Percentiles rank a stretch among this genome's conserved stretches.
Conservation (phyloP, 2,329 filamentous ascomycete genomes). For the Stemphylium beticola region DNA sequence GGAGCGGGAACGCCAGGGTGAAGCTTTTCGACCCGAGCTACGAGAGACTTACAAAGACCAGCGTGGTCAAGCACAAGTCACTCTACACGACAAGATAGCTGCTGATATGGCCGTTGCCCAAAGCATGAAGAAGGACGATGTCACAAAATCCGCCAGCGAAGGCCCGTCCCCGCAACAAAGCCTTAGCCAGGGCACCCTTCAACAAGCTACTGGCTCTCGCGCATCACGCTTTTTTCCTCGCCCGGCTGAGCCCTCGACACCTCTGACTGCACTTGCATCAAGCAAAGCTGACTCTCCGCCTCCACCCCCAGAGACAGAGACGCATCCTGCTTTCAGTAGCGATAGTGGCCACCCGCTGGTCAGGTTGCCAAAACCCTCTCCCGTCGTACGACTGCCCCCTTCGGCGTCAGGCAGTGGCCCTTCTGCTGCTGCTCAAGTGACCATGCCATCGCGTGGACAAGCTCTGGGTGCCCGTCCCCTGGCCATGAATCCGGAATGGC, state of each 20-base stretch:
- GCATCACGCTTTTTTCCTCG: slow-evolving; percentile 50
- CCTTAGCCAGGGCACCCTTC: slow-evolving; percentile 29
- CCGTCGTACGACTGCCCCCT: slow-evolving; percentile 82
- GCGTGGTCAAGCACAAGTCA: slow-evolving; percentile 38
- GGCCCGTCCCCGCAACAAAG: slow-evolving; percentile 29
- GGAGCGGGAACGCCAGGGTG: slow-evolving; percentile 36
- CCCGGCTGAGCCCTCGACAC: slow-evolving; percentile 31
- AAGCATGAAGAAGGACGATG: slow-evolving; percentile 36
- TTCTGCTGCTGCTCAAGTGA: slow-evolving; percentile 46
- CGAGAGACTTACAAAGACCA: slow-evolving; percentile 43
- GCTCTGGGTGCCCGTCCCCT: slow-evolving; percentile 47
- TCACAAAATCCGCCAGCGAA: slow-evolving; percentile 29
- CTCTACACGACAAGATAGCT: slow-evolving; percentile 34
- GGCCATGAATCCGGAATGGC: slow-evolving; percentile 66
- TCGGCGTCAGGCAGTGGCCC: slow-evolving; percentile 47
- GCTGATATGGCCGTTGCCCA: slow-evolving; percentile 21
- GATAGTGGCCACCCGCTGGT: slow-evolving; percentile 70
- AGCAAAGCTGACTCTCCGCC: slow-evolving; percentile 40
- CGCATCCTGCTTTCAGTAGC: slow-evolving; percentile 75
- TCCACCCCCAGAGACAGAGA: slow-evolving; percentile 73
- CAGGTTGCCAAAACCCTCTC: slow-evolving; percentile 71
- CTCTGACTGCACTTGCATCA: slow-evolving; percentile 23
- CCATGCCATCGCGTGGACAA: slow-evolving; percentile 45
- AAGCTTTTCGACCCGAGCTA: slow-evolving; percentile 41
- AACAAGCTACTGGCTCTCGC: slow-evolving; percentile 35